These are phyloP conservation scores for Pythium biforme DNA, from an alignment of 352 stramenopile genomes.

Conservation along the genomic window DNA sequence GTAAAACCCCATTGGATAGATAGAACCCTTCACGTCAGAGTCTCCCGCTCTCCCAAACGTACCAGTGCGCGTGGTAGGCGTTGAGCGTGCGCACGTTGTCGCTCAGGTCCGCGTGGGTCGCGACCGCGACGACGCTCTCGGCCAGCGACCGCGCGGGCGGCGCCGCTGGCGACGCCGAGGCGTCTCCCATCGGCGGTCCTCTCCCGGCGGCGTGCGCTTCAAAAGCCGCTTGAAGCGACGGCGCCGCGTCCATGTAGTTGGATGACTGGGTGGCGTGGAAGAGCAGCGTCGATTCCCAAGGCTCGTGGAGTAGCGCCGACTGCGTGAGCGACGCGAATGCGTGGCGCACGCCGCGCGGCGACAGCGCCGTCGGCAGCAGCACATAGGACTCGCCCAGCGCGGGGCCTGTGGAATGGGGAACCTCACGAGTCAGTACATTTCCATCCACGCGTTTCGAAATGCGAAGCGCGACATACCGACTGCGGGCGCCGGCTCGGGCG, in stretches of 20 bases:
- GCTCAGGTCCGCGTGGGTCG: conserved; percentile 71
- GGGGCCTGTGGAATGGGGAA: conserved; percentile 13
- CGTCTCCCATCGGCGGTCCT: too few species aligned
- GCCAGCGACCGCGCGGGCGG: conserved; percentile 32
- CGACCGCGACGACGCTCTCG: conserved; percentile 62
- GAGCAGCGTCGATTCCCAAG: conserved; percentile 27
- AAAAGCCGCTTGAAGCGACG: too few species aligned
- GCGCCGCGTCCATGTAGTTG: too few species aligned
- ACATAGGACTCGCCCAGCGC: conserved; percentile 74
- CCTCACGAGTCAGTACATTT: too few species aligned
- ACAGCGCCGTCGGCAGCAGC: conserved; percentile 64
- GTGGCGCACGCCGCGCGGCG: conserved; percentile 35
- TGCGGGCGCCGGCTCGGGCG: conserved; percentile 15
- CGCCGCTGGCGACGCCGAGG: too few species aligned
- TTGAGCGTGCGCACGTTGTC: conserved; percentile 73
- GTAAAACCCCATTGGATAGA: too few species aligned
- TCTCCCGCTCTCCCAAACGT: too few species aligned
- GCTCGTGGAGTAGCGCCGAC: conserved; percentile 27
- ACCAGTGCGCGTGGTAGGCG: conserved; percentile 73
- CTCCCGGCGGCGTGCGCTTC: too few species aligned
- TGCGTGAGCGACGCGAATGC: conserved; percentile 31
- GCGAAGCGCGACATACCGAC: conserved; percentile 7
- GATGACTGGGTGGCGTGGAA: too few species aligned
- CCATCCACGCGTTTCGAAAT: too few species aligned
- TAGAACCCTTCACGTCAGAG: too few species aligned